Evolutionary conservation across 495 filamentous ascomycete genomes (phyloP).

Genomic region (Penicillium manginii): DNA sequence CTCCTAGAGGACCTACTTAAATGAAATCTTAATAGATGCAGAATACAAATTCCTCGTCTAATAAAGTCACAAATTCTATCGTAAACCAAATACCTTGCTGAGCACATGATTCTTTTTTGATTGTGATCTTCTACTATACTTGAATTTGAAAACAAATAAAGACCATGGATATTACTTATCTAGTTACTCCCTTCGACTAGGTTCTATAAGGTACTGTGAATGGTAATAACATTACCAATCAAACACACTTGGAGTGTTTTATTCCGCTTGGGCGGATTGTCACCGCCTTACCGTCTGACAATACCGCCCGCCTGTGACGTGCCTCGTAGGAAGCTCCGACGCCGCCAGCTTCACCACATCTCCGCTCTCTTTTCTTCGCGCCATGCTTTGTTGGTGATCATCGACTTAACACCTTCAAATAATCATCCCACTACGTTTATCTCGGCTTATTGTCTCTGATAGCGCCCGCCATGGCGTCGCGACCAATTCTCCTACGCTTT

Average conservation of each 20-base stretch:
- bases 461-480: slow-evolving; percentile 42
- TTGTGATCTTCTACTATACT: too few relatives aligned
- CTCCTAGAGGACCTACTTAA: background rate
- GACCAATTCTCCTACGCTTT: slow-evolving; percentile 54
- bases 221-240: background rate
- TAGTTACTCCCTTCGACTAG: background rate
- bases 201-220: background rate
- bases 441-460: background rate
- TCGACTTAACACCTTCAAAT: background rate
- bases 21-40: background rate
- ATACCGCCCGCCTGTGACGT: slow-evolving; percentile 35
- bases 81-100: too few relatives aligned
- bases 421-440: background rate
- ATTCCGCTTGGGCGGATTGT: background rate
- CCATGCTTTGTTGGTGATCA: background rate
- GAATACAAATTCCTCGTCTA: background rate
- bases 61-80: background rate
- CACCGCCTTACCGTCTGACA: background rate
- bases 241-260: background rate
- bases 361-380: slow-evolving; percentile 5
- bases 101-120: background rate
- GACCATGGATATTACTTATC: background rate
- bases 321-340: slow-evolving; percentile 22
- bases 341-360: background rate
- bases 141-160: background rate